Percentiles rank a stretch among this genome's conserved stretches.
Evolutionary conservation across 1,284 basidiomycete genomes (phyloP).

Genomic region (Irpex lacteus): DNA sequence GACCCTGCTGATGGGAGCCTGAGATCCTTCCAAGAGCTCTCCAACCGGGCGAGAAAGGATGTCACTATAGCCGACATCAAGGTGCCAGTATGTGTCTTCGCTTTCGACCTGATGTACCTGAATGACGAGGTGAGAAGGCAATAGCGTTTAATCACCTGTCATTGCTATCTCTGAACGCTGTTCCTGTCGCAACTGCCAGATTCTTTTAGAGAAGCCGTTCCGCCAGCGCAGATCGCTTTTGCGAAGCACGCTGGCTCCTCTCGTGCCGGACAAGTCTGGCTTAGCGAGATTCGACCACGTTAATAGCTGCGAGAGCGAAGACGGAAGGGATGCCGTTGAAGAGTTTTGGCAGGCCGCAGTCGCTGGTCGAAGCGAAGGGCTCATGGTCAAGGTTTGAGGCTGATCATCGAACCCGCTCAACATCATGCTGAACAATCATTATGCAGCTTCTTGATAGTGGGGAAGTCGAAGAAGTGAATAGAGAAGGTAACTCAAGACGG

Average conservation of each 20-base stretch:
- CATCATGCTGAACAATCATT: neutral
- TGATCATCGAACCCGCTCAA: constrained; percentile 7
- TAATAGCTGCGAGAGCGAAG: constrained; percentile 70
- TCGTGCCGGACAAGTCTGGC: constrained; percentile 41
- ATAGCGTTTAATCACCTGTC: neutral
- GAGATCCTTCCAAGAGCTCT: constrained; percentile 84
- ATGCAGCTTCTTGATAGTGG: constrained; percentile 58
- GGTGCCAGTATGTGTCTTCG: constrained; percentile 83
- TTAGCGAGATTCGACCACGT: constrained; percentile 78
- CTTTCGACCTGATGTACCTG: constrained; percentile 89
- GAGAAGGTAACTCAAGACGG: constrained; percentile 44
- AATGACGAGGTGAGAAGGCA: constrained; percentile 63
- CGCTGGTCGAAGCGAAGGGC: constrained; percentile 84
- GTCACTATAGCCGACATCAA: constrained; percentile 79
- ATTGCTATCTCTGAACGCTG: neutral
- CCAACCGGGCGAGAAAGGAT: constrained; percentile 83
- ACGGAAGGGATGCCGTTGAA: constrained; percentile 63
- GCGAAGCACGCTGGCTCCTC: constrained; percentile 55
- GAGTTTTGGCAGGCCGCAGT: constrained; percentile 81
- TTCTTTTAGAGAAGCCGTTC: constrained; percentile 71
- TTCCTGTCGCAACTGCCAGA: constrained; percentile 37
- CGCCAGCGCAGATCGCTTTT: constrained; percentile 71
- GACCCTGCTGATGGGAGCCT: constrained; percentile 66
- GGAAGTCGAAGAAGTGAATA: constrained; percentile 36
- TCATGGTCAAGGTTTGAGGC: constrained; percentile 85